phyloP scores from a whole-genome alignment of 1,284 basidiomycete species.

The Sanghuangporus baumii region DNA sequence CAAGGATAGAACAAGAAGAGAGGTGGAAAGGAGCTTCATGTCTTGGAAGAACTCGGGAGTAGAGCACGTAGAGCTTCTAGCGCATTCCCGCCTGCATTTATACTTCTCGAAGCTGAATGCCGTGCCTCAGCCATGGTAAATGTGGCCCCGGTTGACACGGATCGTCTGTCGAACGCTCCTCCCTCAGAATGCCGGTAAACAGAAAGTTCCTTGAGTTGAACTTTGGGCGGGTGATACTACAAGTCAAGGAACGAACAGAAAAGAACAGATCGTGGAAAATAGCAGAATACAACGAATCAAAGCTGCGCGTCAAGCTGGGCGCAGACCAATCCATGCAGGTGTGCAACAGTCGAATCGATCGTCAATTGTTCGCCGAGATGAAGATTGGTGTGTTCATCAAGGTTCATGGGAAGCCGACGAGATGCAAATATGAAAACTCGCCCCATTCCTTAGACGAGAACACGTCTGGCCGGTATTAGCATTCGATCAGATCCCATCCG shows the following conservation, averaged over 20 bases:
- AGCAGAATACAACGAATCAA: background rate
- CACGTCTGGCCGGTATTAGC: background rate
- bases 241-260: background rate
- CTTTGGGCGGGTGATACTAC: conserved; percentile 5
- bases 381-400: background rate
- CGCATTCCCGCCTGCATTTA: background rate
- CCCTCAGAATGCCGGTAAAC: background rate
- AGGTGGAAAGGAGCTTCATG: conserved; percentile 12
- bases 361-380: background rate
- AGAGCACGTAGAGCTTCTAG: background rate
- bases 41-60: background rate
- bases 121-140: background rate
- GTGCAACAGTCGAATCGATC: background rate
- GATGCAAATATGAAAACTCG: background rate
- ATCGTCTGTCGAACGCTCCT: background rate
- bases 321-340: background rate
- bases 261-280: background rate
- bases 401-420: background rate
- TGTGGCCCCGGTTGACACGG: conserved; percentile 1
- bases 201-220: background rate
- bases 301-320: background rate
- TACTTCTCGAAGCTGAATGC: background rate
- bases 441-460: background rate
- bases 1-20: conserved; percentile 9
- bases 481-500: background rate